Evolutionary conservation across 768 basidiomycete genomes (phyloP), one percentile per base, ranked within the genome.

Genomic region (Galerina marginata): DNA sequence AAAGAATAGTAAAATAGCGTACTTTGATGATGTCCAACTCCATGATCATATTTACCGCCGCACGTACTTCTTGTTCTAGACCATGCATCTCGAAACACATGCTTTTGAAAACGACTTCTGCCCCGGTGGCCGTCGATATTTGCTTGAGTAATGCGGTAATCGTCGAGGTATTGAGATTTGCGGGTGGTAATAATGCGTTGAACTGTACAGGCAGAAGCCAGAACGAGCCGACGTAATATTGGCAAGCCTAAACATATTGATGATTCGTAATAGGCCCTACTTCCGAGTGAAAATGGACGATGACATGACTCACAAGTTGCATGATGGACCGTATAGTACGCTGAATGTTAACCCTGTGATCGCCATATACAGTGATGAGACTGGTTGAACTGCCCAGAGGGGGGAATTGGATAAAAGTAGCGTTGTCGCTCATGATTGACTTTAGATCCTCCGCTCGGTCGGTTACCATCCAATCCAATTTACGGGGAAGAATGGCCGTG

Each of bases 1-100:
- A 5, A 54, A 29, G 25, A 6, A 20, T 45, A 6, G n/a, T 43
- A n/a, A 53, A 44, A 29, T 47, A 26, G 68, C 80, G 10, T 58
- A 91, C 95, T 85, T 96, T 95, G 64, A 98, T 87, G 59, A 96
- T 84, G 64, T 97, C 96, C 64, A 96, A 77, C 60, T 98, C 95
- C 72, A 96, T 80, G 29, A 98, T 86, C 85, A 94, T 90, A 61
- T 80, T 82, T 15, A 98, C 86, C 0, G 94, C 95, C 14, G 87
- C 79, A 54, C 95, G 86, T 25, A 98, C 94, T 80, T 98, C 93
- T 51, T 90, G 84, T 72, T 98, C 95, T 26, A 95, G 81, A 14
- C 96, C 96, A 69, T 97, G 94, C 81, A 97, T 88, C 78, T 99
- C 96, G 68, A 99, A 98, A 74, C 93, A 94, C 86, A 96, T 96